Evolutionary conservation across 2,329 filamentous ascomycete species (phyloP), one percentile per base, ranked within the genome.

Genomic region (Fusarium agapanthi): DNA sequence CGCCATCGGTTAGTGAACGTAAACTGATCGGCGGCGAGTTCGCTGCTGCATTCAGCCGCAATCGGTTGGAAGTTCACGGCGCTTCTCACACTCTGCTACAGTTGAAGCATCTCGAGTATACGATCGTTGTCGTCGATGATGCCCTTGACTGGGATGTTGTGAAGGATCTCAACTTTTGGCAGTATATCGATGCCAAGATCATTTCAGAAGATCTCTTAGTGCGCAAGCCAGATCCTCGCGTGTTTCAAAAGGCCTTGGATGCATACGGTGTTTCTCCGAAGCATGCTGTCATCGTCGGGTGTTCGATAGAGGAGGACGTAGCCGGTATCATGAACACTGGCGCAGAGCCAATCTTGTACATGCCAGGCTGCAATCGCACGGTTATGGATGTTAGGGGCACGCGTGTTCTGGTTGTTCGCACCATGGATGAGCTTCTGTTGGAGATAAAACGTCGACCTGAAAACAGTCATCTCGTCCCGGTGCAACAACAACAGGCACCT

Each of bases 1-100:
- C 8, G 7, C 45, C 45, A 4, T 18, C 45, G 3, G 0, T 1
- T 3, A 9, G 3, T 32, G 22, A 48, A 3, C 28, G 15, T 1
- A 6, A 2, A 9, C 11, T 6, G 3, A 18, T 48, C 15, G 7
- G 28, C 11, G 8, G 3, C 2, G 28, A 18, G 45, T 48, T 32
- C 12, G 15, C 22, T 1, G 11, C 7, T 18, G 28, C 12, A 6
- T 48, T 48, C 45, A 32, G 3, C 5, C 28, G 15, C 15, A 48
- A 10, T 5, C 11, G 22, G 4, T 14, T 7, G 1, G 45, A 48
- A n/a, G 28, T n/a, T 16, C 1, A 2, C 7, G 28, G 28, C 3
- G 15, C 28, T 4, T 48, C 45, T 7, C 3, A 13, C 2, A 6
- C 7, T 12, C 11, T 48, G 16, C 3, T 1, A 22, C 15, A n/a